Base-by-base conservation (phyloP, 495 filamentous ascomycete genomes). In the Xylaria flabelliformis region DNA sequence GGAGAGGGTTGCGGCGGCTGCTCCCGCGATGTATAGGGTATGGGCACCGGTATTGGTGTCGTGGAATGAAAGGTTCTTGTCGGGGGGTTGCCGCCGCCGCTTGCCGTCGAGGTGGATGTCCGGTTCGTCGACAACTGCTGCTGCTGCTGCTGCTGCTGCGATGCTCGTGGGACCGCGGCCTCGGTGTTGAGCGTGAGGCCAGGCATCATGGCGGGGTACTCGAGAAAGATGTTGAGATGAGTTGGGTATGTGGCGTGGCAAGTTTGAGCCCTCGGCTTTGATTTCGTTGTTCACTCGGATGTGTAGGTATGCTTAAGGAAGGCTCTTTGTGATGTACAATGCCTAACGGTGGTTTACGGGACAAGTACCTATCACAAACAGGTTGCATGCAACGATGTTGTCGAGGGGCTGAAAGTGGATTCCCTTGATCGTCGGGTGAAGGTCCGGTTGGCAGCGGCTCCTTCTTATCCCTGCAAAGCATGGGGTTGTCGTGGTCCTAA, bases 111-210 rank as follows among this genome's bases (percentile, higher is more conserved):
- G 26, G 51, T 46, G 0, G 68, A 29, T 29, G 68, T 13, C 42
- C 67, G 61, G 51, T 55, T 50, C 44, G 59, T 55, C 32, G 39
- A 19, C 19, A 55, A 21, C 36, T 44, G 59, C 29, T 61, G 67
- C 19, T 61, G 56, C 32, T 34, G 32, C 34, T 42, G 59, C 29
- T 59, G 67, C 26, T 62, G 69, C 10, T 71, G 69, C 46, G 46
- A 24, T 21, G 59, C 17, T 15, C 44, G 32, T 36, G 72, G 36
- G 61, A 62, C 61, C 0, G 69, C 74, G 12, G 67, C 59, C 41
- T 70, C 70, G 12, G 73, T 78, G 74, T 76, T 78, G 32, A 76
- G 69, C 29, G 74, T 75, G 50, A 76, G 76, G 51, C 71, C 71
- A n/a, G 76, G 69, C 76, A 78, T 76, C 55, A 58, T 67, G 71